Evolutionary conservation across 768 basidiomycete genomes (phyloP).

Genomic region (Tulasnella sp.): DNA sequence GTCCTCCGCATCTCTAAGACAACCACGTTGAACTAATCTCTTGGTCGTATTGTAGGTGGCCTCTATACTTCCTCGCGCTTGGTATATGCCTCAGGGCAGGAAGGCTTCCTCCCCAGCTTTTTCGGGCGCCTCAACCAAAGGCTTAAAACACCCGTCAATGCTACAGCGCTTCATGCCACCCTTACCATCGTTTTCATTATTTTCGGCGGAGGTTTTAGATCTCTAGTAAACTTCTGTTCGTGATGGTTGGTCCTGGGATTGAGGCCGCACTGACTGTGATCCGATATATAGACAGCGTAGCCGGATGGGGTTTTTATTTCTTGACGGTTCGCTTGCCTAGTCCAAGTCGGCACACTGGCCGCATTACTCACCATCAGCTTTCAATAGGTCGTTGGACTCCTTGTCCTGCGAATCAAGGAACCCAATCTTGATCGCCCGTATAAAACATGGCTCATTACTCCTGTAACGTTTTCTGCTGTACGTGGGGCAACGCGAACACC

Average conservation of each 20-base stretch:
- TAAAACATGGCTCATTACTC: constrained; percentile 84
- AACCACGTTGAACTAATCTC: neutral
- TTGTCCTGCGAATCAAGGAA: constrained; percentile 84
- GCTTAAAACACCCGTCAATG: constrained; percentile 81
- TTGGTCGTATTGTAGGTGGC: constrained; percentile 40
- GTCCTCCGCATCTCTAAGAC: constrained; percentile 17
- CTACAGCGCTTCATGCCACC: constrained; percentile 66
- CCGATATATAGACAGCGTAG: constrained; percentile 47
- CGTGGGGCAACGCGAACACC: constrained; percentile 29
- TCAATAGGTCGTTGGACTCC: constrained; percentile 69
- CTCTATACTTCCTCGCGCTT: constrained; percentile 75
- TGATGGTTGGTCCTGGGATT: constrained; percentile 22
- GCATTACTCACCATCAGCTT: neutral
- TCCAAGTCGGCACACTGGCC: neutral
- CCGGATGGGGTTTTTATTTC: constrained; percentile 82
- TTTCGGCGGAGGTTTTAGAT: constrained; percentile 82
- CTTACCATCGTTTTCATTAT: constrained; percentile 73
- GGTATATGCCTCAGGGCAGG: constrained; percentile 81
- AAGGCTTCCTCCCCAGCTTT: constrained; percentile 75
- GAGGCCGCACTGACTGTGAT: neutral
- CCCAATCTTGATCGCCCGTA: constrained; percentile 88
- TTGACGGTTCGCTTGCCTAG: constrained; percentile 50
- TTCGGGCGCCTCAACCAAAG: constrained; percentile 71
- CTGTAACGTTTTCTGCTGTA: constrained; percentile 81
- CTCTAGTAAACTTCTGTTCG: constrained; percentile 70